Conservation (phyloP, 306 rosid genomes). For the Prunus mongolica region DNA sequence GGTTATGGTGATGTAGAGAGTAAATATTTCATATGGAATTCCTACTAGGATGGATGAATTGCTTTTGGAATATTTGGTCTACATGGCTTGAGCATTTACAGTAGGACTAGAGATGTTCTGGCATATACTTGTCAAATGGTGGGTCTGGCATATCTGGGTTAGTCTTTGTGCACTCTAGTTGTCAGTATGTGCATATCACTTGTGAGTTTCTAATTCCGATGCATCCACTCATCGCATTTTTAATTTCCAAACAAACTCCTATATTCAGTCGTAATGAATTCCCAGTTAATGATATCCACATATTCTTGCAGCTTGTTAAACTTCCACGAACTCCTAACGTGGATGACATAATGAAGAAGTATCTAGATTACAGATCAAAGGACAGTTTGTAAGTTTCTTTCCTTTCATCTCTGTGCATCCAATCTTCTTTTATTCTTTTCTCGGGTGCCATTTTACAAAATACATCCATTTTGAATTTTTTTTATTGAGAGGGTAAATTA, state of each 20-base stretch:
- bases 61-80: background rate
- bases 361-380: constrained; percentile 58
- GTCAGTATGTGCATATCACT: background rate
- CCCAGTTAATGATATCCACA: background rate
- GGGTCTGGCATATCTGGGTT: background rate
- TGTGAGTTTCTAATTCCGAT: background rate
- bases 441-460: background rate
- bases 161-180: too few species aligned
- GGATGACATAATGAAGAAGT: constrained; percentile 63
- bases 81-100: background rate
- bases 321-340: constrained; percentile 88
- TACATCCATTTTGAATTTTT: background rate
- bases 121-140: background rate
- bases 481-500: background rate
- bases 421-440: constrained; percentile 6
- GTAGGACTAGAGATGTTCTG: constrained; percentile 1
- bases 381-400: constrained; percentile 64
- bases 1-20: background rate
- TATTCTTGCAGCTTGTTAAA: constrained; percentile 71
- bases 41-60: background rate
- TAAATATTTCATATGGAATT: background rate
- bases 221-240: background rate
- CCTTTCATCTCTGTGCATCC: background rate
- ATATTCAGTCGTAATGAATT: background rate
- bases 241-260: background rate